These are phyloP conservation scores for Rhodotorula sp. DNA, from an alignment of 1,284 basidiomycete genomes.

Conservation along the genomic window DNA sequence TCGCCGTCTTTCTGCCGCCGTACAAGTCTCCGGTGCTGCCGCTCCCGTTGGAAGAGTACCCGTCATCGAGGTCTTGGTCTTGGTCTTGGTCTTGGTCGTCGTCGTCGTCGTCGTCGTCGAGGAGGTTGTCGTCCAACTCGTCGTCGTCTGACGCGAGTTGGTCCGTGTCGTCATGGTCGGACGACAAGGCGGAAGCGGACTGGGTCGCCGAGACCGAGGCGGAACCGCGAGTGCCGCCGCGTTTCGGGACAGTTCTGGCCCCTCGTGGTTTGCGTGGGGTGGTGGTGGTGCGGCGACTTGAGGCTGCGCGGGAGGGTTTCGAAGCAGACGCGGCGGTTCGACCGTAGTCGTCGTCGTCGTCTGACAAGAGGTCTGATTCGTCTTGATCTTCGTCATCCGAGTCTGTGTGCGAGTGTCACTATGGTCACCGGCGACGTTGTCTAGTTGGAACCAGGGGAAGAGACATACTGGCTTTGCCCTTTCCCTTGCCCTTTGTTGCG, in stretches of 20 bases:
- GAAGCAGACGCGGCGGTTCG: no score
- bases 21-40: conserved; percentile 18
- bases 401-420: not conserved
- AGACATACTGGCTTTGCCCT: conserved; percentile 5
- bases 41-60: not conserved
- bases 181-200: not conserved
- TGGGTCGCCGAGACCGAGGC: not conserved
- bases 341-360: conserved; percentile 3
- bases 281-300: no score
- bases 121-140: conserved; percentile 9
- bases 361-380: conserved; percentile 14
- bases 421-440: no score
- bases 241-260: no score
- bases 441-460: no score
- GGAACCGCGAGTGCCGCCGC: not conserved
- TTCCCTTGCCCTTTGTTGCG: conserved; percentile 1
- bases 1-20: conserved; percentile 34
- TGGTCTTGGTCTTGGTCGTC: not conserved
- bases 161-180: conserved; percentile 4
- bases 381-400: not conserved
- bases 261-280: no score
- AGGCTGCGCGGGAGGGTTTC: no score
- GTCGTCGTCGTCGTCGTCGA: not conserved
- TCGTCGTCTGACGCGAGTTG: not conserved
- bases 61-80: not conserved